Evolutionary conservation across 805 yeast genomes (phyloP).

Genomic region (Starmerella asiatica): DNA sequence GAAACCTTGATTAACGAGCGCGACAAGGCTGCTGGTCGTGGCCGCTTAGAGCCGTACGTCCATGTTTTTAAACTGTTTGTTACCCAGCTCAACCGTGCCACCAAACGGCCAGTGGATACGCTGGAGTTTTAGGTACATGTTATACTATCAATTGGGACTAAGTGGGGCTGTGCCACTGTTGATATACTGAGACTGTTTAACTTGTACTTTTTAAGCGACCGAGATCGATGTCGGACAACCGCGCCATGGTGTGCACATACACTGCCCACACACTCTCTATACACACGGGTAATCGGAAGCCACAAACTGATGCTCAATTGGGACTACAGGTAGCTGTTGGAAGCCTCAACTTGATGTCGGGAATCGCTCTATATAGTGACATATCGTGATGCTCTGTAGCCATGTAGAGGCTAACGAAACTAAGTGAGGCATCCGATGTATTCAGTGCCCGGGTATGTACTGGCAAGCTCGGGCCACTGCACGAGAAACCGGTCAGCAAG

Average conservation of each 20-base stretch:
- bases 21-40: conserved; percentile 37
- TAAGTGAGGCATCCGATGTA: conserved; percentile 66
- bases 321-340: too few species aligned
- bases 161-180: too few species aligned
- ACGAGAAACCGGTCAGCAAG: conserved; percentile 71
- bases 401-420: conserved; percentile 7
- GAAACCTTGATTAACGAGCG: conserved; percentile 50
- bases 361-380: too few species aligned
- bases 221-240: too few species aligned
- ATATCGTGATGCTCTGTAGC: too few species aligned
- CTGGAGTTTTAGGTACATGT: conserved; percentile 17
- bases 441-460: conserved; percentile 45
- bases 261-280: too few species aligned
- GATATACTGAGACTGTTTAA: neutral
- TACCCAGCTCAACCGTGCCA: conserved; percentile 37
- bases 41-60: conserved; percentile 58
- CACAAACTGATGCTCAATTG: too few species aligned
- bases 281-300: too few species aligned
- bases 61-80: conserved; percentile 56
- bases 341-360: too few species aligned
- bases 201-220: neutral
- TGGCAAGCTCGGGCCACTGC: conserved; percentile 65
- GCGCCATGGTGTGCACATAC: too few species aligned
- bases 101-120: conserved; percentile 28
- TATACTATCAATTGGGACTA: too few species aligned